Percentiles rank a stretch among this genome's conserved stretches.
These are phyloP conservation scores for Macrotyloma uniflorum DNA, from an alignment of 306 rosid species.

Conservation along the genomic window DNA sequence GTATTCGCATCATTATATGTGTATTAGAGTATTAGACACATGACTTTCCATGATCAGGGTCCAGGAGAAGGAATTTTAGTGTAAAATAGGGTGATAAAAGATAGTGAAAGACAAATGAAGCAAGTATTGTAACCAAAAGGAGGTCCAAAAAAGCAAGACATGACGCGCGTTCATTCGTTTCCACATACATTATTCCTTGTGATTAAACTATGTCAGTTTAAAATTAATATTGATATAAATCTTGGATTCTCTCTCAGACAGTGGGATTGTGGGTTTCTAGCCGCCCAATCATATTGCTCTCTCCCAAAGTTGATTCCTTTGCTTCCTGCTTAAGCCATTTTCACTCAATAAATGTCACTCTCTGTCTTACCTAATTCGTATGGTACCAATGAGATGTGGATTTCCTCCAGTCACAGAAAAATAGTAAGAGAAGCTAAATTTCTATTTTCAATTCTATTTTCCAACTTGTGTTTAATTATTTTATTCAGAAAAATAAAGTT, in stretches of 20 bases:
- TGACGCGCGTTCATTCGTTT: slow-evolving; percentile 50
- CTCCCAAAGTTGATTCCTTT: slow-evolving; percentile 57
- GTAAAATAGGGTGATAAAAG: background rate
- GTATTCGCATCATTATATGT: slow-evolving; percentile 5
- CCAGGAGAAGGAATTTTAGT: background rate
- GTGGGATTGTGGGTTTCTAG: slow-evolving; percentile 43
- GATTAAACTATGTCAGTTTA: slow-evolving; percentile 29
- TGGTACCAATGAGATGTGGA: background rate
- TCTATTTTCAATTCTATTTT: background rate
- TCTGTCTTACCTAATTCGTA: slow-evolving; percentile 43
- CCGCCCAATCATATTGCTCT: slow-evolving; percentile 51
- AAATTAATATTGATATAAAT: slow-evolving; percentile 23
- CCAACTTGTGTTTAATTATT: background rate
- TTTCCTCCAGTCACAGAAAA: background rate
- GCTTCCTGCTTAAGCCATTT: slow-evolving; percentile 80
- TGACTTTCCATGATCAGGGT: slow-evolving; percentile 22
- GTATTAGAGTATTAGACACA: background rate
- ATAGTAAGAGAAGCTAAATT: background rate
- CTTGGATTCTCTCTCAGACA: slow-evolving; percentile 45
- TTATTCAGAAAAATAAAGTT: no score
- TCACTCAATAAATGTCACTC: slow-evolving; percentile 36
- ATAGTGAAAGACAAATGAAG: slow-evolving; percentile 20
- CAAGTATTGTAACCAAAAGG: slow-evolving; percentile 24
- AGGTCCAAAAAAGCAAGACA: slow-evolving; percentile 38
- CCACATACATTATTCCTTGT: slow-evolving; percentile 56